Evolutionary conservation across 140 eudicot genomes (phyloP), one percentile per base, ranked within the genome.

Genomic region (Ambrosia hybrid): DNA sequence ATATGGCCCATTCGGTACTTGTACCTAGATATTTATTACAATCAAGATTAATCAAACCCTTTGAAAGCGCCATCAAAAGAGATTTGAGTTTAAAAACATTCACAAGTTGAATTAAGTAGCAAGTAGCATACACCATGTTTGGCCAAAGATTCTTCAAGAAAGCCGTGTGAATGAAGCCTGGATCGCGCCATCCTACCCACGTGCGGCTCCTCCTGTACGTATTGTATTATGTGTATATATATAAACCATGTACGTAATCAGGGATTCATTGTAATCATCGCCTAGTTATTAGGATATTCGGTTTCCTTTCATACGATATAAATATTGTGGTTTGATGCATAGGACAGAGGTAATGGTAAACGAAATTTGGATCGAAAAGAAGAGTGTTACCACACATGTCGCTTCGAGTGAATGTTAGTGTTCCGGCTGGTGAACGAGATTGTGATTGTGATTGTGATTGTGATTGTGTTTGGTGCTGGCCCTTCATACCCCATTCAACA

Each of bases 371-470:
- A 7, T n/a, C 4, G 10, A 48, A 5, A 12, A 45, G 37, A 13
- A 55, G 13, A 15, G n/a, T 3, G 13, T 61, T 87, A 90, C 96
- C 96, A 81, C 96, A 90, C 91, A 90, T 78, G 79, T 73, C 79
- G 43, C 74, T 79, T 51, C 81, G 81, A 12, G 58, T 57, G 73
- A 84, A 84, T n/a, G 96, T 85, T 68, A 87, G 62, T 21, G 96
- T 90, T 59, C 96, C 96, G 1, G 95, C 91, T 0, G 96, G 95
- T 14, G 91, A 75, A 62, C 68, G 95, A 9, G 53, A 48, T 81
- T 57, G 26, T 21, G 91, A 75, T 51, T 60, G 95, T 9, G 55
- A 48, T 81, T 57, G 26, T 21, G 53, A 48, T 81, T 57, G 26
- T 21, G 91, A 75, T 51, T 60, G 95, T 9, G 55, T 33, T 81